Conservation (phyloP, 495 filamentous ascomycete genomes). For the Penicillium desertorum region DNA sequence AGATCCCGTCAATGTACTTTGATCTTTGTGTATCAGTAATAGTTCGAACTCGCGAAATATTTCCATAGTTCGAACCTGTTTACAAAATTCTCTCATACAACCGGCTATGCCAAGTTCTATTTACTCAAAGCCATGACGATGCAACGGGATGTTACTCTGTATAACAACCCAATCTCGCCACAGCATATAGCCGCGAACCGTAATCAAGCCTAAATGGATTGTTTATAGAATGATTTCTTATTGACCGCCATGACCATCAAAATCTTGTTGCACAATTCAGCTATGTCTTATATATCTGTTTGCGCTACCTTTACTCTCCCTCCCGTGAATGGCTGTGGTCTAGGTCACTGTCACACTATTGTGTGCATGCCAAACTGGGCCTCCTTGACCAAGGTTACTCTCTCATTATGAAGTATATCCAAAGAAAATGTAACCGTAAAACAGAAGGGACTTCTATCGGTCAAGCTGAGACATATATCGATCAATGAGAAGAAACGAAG, state of each 20-base stretch:
- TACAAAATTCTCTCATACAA: background rate
- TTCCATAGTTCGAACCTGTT: background rate
- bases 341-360: constrained; percentile 8
- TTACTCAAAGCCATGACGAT: background rate
- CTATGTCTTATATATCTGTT: background rate
- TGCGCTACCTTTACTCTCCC: constrained; percentile 4
- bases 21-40: background rate
- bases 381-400: constrained; percentile 2
- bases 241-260: background rate
- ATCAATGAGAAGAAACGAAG: constrained; percentile 1
- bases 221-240: background rate
- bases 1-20: background rate
- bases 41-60: background rate
- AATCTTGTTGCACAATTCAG: constrained; percentile 2
- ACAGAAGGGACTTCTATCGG: constrained; percentile 1
- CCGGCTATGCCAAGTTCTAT: background rate
- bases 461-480: constrained; percentile 20
- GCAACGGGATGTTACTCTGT: constrained; percentile 2
- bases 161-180: constrained; percentile 1
- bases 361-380: constrained; percentile 1
- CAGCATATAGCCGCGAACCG: constrained; percentile 6
- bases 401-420: background rate
- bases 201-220: background rate
- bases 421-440: constrained; percentile 24
- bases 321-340: constrained; percentile 3